Evolutionary conservation across 192 early-diverging fungal genomes (phyloP).

Genomic region (Chytriomyces confervae): DNA sequence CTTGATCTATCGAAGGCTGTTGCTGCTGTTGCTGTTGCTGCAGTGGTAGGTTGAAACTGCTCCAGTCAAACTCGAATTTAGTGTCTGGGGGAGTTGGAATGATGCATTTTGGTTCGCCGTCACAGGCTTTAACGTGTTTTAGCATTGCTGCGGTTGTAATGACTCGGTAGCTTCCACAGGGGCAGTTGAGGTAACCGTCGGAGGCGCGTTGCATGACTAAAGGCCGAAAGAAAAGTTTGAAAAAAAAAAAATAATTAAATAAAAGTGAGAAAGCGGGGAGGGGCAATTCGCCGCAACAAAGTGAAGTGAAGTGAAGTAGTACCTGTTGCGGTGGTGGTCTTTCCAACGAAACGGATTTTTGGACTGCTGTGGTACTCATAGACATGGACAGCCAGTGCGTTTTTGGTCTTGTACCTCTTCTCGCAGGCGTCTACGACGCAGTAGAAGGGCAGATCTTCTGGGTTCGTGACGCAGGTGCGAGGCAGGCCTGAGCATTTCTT

Average conservation of each 20-base stretch:
- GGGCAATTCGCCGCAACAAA: no score
- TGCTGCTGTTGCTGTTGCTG: neutral
- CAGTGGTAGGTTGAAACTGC: neutral
- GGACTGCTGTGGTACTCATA: constrained; percentile 17
- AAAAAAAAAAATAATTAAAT: neutral
- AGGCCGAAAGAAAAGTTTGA: neutral
- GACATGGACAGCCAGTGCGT: constrained; percentile 13
- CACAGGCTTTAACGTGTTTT: neutral
- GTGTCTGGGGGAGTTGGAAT: neutral
- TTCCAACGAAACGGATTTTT: neutral
- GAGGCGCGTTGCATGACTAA: constrained; percentile 5
- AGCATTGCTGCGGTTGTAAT: constrained; percentile 13
- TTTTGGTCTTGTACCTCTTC: neutral
- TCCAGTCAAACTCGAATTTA: neutral
- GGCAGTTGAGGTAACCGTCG: constrained; percentile 8
- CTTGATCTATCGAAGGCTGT: neutral
- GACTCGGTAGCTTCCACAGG: constrained; percentile 10
- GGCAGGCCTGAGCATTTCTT: constrained; percentile 9
- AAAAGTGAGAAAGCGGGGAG: no score
- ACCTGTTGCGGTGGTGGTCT: neutral
- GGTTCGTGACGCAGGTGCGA: neutral
- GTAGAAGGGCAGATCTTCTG: neutral
- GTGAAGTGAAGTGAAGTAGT: no score
- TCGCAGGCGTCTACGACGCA: neutral
- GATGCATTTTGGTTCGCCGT: neutral